Evolutionary conservation across 352 stramenopile species (phyloP), one percentile per base, ranked within the genome.

Genomic region (Pythium insidiosum): DNA sequence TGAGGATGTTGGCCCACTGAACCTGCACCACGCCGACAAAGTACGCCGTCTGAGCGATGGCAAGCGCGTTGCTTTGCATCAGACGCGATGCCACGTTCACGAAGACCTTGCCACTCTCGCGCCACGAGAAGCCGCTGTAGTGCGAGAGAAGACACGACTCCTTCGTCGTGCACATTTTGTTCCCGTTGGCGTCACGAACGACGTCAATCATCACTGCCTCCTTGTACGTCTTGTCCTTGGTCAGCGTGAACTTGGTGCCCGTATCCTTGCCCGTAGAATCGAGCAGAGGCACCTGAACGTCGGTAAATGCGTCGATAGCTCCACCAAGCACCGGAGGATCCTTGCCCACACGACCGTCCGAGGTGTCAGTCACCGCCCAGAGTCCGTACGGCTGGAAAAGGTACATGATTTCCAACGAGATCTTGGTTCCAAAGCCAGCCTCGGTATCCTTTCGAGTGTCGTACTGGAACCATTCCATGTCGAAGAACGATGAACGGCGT

Each of bases 1-100:
- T 94, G 21, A 97, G 53, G 12, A 97, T 51, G 60, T 96, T 93
- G 38, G 86, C 73, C 76, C 85, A 95, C 50, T 97, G 90, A 36
- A 93, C 80, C 40, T 97, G 64, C 10, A 96, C 77, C 4, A 95
- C 58, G 6, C 76, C 75, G 6, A 93, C 61, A 55, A 96, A 94
- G 58, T 64, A 96, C 16, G 84, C 83, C 0, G 81, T 91, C 54
- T 97, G 88, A 0, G 84, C 68, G 13, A 95, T 79, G 1, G 68
- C 56, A 7, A 97, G 58, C 19, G 86, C 66, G 26, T 89, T 79
- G 47, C 81, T 80, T 56, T 94, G 78, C 53, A 84, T 77, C 78
- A 94, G 91, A 33, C 84, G 78, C 16, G 71, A 93, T 34, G 78
- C 84, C 39, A 97, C 81, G 63, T 97, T 96, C 21, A 88, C 53